Conservation (phyloP, 176 grass and related monocot species). For the Triticum dicoccoides region DNA sequence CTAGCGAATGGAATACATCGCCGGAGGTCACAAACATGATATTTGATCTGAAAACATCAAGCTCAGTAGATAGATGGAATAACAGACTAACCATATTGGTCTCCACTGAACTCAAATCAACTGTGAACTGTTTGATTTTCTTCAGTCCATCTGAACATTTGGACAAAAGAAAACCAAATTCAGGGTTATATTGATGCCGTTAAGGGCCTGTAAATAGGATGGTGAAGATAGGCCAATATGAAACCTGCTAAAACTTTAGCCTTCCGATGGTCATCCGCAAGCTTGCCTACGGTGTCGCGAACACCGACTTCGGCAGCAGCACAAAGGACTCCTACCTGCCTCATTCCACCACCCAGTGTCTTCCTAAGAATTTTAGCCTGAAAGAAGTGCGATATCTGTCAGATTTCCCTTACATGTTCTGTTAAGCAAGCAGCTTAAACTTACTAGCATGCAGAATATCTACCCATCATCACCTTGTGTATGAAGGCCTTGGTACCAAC, state of each 20-base stretch:
- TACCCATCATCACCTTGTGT: constrained; percentile 46
- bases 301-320: constrained; percentile 80
- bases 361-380: constrained; percentile 88
- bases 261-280: constrained; percentile 76
- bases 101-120: constrained; percentile 60
- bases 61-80: background rate
- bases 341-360: constrained; percentile 90
- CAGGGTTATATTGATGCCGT: background rate
- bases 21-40: background rate
- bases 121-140: constrained; percentile 61
- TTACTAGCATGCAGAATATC: background rate
- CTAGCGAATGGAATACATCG: constrained; percentile 11
- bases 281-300: constrained; percentile 61
- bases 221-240: background rate
- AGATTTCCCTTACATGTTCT: background rate
- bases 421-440: background rate
- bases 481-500: constrained; percentile 68
- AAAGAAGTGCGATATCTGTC: background rate
- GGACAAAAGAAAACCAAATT: background rate
- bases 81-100: constrained; percentile 74
- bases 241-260: constrained; percentile 83
- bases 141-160: constrained; percentile 71
- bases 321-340: constrained; percentile 83
- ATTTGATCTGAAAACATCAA: background rate
- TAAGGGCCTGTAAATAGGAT: background rate